phyloP scores from a whole-genome alignment of 2,329 filamentous ascomycete species.

The Exutisphaerella laricina region DNA sequence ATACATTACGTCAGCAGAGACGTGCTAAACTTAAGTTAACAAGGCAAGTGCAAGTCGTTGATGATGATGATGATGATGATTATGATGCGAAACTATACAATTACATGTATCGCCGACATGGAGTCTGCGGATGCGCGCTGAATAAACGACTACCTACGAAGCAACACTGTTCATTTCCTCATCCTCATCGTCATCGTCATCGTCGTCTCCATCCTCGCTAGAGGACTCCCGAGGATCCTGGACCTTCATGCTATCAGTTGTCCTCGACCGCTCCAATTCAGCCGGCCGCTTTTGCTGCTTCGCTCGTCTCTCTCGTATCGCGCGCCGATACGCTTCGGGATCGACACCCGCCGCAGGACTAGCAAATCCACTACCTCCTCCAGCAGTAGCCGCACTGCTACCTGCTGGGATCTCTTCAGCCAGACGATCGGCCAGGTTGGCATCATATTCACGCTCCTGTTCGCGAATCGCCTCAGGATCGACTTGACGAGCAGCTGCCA shows the following conservation, averaged over 20 bases:
- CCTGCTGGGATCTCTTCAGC: constrained; percentile 47
- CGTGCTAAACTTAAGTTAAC: too few species aligned
- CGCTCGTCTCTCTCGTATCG: constrained; percentile 12
- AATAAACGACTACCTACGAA: background rate
- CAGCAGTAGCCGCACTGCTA: constrained; percentile 45
- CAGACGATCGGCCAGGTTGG: constrained; percentile 42
- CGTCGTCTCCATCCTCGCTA: constrained; percentile 8
- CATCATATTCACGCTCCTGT: constrained; percentile 45
- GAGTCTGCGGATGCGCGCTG: too few species aligned
- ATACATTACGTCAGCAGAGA: too few species aligned
- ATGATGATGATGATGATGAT: background rate
- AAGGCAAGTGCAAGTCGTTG: too few species aligned
- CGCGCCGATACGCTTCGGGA: constrained; percentile 18
- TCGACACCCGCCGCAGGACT: constrained; percentile 32
- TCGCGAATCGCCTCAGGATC: constrained; percentile 39
- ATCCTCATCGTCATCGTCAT: constrained; percentile 13
- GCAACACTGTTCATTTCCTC: constrained; percentile 12
- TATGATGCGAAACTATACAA: too few species aligned
- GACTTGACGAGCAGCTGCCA: constrained; percentile 41
- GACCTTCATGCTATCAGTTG: constrained; percentile 23
- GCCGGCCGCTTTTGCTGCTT: constrained; percentile 10
- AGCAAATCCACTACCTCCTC: constrained; percentile 45
- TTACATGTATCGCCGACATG: too few species aligned
- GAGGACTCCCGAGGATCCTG: constrained; percentile 10
- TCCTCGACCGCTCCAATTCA: constrained; percentile 12